Evolutionary conservation across 1,139 yeast genomes (phyloP).

Genomic region (Trichomonascaceae sp.): DNA sequence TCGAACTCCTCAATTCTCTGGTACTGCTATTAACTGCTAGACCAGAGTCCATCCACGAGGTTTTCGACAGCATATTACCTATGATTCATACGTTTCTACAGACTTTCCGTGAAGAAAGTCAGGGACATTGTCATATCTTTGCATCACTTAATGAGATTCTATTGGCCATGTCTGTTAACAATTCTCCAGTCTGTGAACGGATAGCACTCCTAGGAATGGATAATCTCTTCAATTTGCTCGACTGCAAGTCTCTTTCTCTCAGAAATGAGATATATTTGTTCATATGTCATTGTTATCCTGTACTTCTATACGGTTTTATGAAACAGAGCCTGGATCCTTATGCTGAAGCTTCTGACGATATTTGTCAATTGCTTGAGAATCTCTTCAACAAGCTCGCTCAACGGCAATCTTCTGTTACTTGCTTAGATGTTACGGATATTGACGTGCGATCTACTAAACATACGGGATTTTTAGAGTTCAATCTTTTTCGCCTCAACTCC

Average conservation of each 20-base stretch:
- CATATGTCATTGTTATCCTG: constrained; percentile 14
- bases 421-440: constrained; percentile 1
- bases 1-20: constrained; percentile 4
- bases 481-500: constrained; percentile 1
- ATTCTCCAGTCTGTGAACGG: constrained; percentile 13
- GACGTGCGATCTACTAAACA: neutral
- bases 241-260: constrained; percentile 21
- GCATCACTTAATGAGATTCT: constrained; percentile 14
- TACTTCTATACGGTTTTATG: constrained; percentile 5
- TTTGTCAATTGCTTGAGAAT: neutral
- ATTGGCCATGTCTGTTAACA: constrained; percentile 1
- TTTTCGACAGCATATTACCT: constrained; percentile 5
- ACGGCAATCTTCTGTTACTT: neutral
- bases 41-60: neutral
- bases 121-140: constrained; percentile 16
- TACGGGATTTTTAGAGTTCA: neutral
- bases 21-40: constrained; percentile 3
- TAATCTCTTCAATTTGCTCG: constrained; percentile 12
- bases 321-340: neutral
- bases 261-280: constrained; percentile 24
- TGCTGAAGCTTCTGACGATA: neutral
- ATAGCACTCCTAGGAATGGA: constrained; percentile 18
- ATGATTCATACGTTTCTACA: constrained; percentile 12
- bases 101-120: constrained; percentile 14
- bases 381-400: neutral